Base-by-base conservation (phyloP, 345 rosid species). In the Moricandia moricandioides region DNA sequence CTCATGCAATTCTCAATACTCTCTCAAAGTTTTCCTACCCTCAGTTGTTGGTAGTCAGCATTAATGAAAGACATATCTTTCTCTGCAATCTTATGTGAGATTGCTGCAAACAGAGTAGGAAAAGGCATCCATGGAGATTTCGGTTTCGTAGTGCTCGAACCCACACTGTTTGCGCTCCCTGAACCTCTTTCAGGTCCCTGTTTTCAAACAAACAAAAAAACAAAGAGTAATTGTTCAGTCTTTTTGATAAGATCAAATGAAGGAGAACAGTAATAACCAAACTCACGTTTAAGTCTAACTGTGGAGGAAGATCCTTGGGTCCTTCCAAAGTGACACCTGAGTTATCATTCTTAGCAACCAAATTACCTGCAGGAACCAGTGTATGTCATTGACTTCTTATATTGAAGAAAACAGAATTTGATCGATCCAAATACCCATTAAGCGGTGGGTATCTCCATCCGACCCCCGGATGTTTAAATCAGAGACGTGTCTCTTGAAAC, bases 81-180 rank as follows among this genome's bases (percentile, higher is more conserved):
- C 7, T 63, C 75, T 39, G 91, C 78, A 73, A 96, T 81, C 82
- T 86, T 88, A 54, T 71, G 78, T 4, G 96, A 78, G 54, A 96
- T 89, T n/a, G 94, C 97, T 74, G 92, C 87, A 86, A 96, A 92
- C 79, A 96, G 70, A 83, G 76, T 77, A 8, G 94, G 88, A 59
- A 96, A 90, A 54, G 99, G 97, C 96, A 96, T 88, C 92, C 94
- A 96, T 24, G 99, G 99, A 29, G 97, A 96, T 73, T 83, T 79
- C 1, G 84, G 83, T 65, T 77, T 89, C 11, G 84, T 79, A 43
- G 80, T 75, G 82, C 86, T 86, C 27, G 97, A 87, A 70, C 85
- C 85, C 1, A 78, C 72, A 73, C 88, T 88, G 72, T 87, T 81
- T 55, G 87, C 86, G 60, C 85, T 90, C 63, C 83, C 87, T 59